phyloP scores from a whole-genome alignment of 75 land plant genomes.

The Adiantum capillusveneris region DNA sequence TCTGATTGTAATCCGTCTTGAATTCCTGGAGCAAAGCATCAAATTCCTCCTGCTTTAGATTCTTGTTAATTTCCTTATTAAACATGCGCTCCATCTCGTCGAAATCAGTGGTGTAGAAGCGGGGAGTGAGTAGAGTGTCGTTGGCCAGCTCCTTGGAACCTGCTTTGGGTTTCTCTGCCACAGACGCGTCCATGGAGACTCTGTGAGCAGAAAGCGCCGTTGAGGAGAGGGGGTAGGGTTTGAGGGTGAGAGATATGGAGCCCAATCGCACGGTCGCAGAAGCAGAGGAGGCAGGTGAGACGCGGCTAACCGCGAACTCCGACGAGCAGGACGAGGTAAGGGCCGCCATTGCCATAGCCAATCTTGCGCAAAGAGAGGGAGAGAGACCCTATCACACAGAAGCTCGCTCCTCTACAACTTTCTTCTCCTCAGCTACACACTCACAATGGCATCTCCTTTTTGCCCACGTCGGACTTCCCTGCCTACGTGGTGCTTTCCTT shows the following conservation, averaged over 20 bases:
- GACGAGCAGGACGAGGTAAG: background rate
- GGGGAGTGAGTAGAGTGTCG: slow-evolving; percentile 79
- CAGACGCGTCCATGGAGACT: background rate
- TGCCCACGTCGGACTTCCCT: too few species aligned
- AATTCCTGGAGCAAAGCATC: slow-evolving; percentile 84
- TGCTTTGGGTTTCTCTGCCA: slow-evolving; percentile 31
- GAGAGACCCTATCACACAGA: too few species aligned
- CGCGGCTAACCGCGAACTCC: background rate
- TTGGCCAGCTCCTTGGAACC: slow-evolving; percentile 46
- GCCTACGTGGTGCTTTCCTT: too few species aligned
- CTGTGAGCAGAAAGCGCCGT: background rate
- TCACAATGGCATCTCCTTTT: too few species aligned
- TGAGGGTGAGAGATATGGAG: background rate
- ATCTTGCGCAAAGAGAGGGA: too few species aligned
- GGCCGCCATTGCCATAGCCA: background rate
- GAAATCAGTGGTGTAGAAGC: slow-evolving; percentile 97
- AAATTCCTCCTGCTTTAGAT: slow-evolving; percentile 75
- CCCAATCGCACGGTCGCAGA: background rate
- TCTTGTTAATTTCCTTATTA: slow-evolving; percentile 92
- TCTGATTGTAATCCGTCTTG: slow-evolving; percentile 96
- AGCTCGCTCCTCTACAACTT: too few species aligned
- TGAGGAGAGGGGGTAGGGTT: background rate
- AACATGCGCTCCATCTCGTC: slow-evolving; percentile 95
- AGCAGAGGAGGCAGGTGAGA: background rate
- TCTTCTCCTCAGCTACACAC: too few species aligned